Conservation (phyloP, 2,329 filamentous ascomycete species). For the Fusarium sp. region DNA sequence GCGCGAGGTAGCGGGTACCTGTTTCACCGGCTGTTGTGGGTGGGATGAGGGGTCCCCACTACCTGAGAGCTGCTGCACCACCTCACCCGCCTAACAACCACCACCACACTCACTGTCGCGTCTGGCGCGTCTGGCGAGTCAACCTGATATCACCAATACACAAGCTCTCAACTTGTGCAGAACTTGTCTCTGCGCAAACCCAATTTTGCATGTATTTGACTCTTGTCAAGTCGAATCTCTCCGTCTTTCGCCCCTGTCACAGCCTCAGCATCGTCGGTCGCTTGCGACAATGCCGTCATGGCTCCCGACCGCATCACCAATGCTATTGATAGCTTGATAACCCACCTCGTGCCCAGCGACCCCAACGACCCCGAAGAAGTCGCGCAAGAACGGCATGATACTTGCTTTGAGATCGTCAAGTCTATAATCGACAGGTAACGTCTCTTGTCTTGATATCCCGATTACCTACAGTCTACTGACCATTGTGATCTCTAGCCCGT, state of each 20-base stretch:
- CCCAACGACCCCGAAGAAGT: slow-evolving; percentile 77
- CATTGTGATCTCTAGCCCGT: slow-evolving; percentile 54
- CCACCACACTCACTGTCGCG: slow-evolving; percentile 47
- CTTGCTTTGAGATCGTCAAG: slow-evolving; percentile 68
- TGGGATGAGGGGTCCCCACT: slow-evolving; percentile 28
- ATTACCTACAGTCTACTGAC: not conserved
- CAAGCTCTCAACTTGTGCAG: not conserved
- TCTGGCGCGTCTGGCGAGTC: slow-evolving; percentile 44
- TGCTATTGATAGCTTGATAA: slow-evolving; percentile 84
- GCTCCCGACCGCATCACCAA: slow-evolving; percentile 80
- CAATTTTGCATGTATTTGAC: not conserved
- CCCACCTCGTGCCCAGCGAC: slow-evolving; percentile 79
- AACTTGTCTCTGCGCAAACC: not conserved
- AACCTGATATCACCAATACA: slow-evolving; percentile 27
- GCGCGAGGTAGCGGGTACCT: slow-evolving; percentile 48
- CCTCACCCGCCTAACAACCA: slow-evolving; percentile 33
- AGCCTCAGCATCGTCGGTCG: slow-evolving; percentile 14
- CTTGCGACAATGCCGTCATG: slow-evolving; percentile 67
- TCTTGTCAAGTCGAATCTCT: not conserved
- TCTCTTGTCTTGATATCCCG: not conserved
- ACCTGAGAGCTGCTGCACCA: slow-evolving; percentile 37
- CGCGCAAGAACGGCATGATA: slow-evolving; percentile 79
- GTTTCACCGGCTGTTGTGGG: accelerated
- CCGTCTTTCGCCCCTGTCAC: not conserved
- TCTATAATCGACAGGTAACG: slow-evolving; percentile 67